These are phyloP conservation scores for Colletotrichum simmondsii DNA, from an alignment of 2,329 filamentous ascomycete species.

Conservation along the genomic window DNA sequence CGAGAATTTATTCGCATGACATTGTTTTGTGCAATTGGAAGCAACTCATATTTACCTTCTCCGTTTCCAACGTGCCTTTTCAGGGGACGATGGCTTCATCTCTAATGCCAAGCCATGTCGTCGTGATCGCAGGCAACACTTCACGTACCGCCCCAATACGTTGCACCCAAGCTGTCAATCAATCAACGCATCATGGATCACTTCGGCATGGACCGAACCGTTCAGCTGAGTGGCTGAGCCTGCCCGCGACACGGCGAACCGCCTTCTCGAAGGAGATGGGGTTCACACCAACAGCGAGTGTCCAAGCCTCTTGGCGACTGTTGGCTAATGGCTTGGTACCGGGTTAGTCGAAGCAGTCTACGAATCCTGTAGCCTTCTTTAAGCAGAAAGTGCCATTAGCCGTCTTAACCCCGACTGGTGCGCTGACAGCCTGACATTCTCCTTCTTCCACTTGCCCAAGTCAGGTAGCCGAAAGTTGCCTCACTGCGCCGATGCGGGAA, in stretches of 20 bases:
- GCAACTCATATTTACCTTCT: not conserved
- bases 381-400: not conserved
- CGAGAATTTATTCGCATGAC: not conserved
- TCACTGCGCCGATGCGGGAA: not conserved
- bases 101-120: not conserved
- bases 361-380: too few relatives aligned
- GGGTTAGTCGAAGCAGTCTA: not conserved
- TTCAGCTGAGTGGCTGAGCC: not conserved
- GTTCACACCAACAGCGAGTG: not conserved
- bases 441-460: not conserved
- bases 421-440: not conserved
- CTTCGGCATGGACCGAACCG: constrained; percentile 12
- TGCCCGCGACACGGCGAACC: not conserved
- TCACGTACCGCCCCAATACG: not conserved
- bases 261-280: not conserved
- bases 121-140: not conserved
- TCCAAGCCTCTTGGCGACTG: not conserved
- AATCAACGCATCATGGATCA: not conserved
- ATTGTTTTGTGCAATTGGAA: not conserved
- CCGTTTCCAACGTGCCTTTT: not conserved
- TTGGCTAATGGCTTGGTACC: not conserved
- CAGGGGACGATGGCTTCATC: not conserved
- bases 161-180: not conserved
- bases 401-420: not conserved
- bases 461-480: not conserved